phyloP scores from a whole-genome alignment of 2,329 filamentous ascomycete genomes.

The Xylariaceae sp. region DNA sequence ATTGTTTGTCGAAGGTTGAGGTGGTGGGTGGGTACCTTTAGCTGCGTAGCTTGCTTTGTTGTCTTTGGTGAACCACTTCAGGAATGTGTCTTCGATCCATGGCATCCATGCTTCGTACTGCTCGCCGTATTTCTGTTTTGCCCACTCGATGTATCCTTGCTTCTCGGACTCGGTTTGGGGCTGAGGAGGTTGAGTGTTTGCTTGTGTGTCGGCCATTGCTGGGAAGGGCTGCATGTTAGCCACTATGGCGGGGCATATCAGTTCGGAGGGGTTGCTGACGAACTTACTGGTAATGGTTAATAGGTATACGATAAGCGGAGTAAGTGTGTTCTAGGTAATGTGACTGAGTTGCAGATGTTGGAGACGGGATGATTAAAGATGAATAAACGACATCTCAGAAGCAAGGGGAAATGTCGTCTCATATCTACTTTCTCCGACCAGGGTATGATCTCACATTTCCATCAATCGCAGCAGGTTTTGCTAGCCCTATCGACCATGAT shows the following conservation, averaged over 20 bases:
- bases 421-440: not conserved
- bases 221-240: not conserved
- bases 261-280: not conserved
- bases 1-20: conserved; percentile 3
- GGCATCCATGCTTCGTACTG: conserved; percentile 76
- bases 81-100: conserved; percentile 72
- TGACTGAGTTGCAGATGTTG: no score
- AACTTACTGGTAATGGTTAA: not conserved
- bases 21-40: conserved; percentile 44
- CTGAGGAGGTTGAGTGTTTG: not conserved
- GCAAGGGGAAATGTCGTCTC: not conserved
- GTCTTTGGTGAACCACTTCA: conserved; percentile 71
- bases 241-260: not conserved
- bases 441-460: conserved; percentile 16
- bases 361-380: not conserved
- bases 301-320: no score
- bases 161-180: not conserved
- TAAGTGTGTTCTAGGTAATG: no score
- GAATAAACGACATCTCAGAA: not conserved
- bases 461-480: conserved; percentile 2
- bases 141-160: conserved; percentile 44
- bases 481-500: not conserved
- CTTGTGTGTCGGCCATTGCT: conserved; percentile 8
- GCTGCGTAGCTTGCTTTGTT: conserved; percentile 73
- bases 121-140: conserved; percentile 63